Evolutionary conservation across 345 rosid species (phyloP).

Genomic region (Iberis pinnata): DNA sequence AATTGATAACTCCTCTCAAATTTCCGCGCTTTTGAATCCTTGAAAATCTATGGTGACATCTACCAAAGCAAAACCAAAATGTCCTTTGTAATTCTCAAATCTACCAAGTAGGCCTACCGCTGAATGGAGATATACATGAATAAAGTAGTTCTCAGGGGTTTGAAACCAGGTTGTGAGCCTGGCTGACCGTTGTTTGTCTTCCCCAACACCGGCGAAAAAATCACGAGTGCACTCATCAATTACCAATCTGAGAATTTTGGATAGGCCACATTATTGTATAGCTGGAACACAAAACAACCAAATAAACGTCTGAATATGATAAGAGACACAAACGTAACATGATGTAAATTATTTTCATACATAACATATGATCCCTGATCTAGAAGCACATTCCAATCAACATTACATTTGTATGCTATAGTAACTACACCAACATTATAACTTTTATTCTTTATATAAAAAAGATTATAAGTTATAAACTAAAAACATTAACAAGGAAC

Average conservation of each 20-base stretch:
- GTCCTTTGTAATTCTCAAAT: no score
- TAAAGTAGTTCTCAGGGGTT: conserved; percentile 71
- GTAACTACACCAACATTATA: conserved; percentile 3
- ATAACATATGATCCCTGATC: conserved; percentile 4
- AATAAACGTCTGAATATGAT: conserved; percentile 11
- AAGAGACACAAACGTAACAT: conserved; percentile 8
- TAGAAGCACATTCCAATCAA: conserved; percentile 2
- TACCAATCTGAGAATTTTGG: conserved; percentile 38
- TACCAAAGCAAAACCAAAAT: no score
- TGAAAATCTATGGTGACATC: no score
- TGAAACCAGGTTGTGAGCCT: conserved; percentile 90
- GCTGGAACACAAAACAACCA: conserved; percentile 38
- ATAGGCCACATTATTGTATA: conserved; percentile 82
- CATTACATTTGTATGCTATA: conserved; percentile 1
- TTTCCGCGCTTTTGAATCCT: no score
- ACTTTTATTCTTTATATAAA: no score
- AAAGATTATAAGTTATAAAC: background rate
- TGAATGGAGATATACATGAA: no score
- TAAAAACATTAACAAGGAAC: background rate
- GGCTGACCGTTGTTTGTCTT: conserved; percentile 87
- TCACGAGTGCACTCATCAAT: conserved; percentile 79
- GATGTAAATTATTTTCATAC: background rate
- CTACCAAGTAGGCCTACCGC: no score
- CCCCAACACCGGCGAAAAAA: conserved; percentile 79
- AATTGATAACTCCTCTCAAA: no score